phyloP scores from a whole-genome alignment of 108 stramenopile species.

The Cyclostephanos tholiformis region DNA sequence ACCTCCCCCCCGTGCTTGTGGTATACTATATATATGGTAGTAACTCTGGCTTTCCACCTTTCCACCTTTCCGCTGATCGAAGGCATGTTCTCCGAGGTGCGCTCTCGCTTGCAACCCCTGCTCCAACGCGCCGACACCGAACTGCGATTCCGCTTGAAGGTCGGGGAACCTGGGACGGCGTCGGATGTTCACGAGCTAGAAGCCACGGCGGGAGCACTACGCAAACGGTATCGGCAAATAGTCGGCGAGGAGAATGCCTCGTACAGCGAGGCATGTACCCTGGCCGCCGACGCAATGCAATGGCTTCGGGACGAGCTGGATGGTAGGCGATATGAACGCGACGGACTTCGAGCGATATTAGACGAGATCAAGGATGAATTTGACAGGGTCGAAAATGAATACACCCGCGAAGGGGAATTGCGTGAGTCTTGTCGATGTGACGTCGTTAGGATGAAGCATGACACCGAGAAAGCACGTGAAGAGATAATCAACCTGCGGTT shows the following conservation, averaged over 20 bases:
- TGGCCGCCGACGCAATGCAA: constrained; percentile 14
- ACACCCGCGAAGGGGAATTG: constrained; percentile 14
- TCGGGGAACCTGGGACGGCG: background rate
- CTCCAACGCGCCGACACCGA: constrained; percentile 5
- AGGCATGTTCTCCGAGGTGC: constrained; percentile 12
- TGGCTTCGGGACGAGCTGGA: constrained; percentile 12
- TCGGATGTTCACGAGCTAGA: constrained; percentile 18
- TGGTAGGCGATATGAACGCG: background rate
- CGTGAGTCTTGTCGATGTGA: constrained; percentile 18
- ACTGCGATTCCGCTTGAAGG: background rate
- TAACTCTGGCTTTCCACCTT: background rate
- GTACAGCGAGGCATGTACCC: constrained; percentile 30
- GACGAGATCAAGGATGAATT: background rate
- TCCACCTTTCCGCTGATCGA: background rate
- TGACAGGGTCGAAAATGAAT: constrained; percentile 13
- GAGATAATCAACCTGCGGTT: constrained; percentile 11
- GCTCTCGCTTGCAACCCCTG: background rate
- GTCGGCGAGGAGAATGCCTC: constrained; percentile 27
- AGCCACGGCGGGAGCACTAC: constrained; percentile 12
- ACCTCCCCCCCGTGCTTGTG: too few species aligned
- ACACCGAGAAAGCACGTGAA: constrained; percentile 7
- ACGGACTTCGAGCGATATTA: constrained; percentile 5
- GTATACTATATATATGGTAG: too few species aligned
- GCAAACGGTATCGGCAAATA: constrained; percentile 23
- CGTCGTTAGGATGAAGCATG: constrained; percentile 4